phyloP scores from a whole-genome alignment of 495 filamentous ascomycete genomes.

The Talaromyces trachyspermus region DNA sequence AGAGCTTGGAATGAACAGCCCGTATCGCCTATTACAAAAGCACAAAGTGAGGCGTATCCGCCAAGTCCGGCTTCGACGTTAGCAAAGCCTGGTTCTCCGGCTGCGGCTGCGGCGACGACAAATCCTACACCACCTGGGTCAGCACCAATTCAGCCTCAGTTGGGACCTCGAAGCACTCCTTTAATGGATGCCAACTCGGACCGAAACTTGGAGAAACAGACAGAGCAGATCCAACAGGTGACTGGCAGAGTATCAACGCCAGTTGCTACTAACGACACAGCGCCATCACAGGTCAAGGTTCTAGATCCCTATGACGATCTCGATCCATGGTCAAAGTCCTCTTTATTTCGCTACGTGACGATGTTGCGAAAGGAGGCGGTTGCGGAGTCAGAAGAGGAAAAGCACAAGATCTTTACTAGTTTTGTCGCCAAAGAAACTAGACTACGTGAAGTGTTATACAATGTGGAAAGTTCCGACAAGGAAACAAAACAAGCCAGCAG shows the following conservation, averaged over 20 bases:
- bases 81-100: slow-evolving; percentile 3
- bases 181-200: neutral
- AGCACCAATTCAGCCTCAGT: neutral
- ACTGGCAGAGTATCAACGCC: neutral
- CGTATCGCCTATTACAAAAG: slow-evolving; percentile 15
- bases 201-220: neutral
- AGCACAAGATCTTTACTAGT: slow-evolving; percentile 43
- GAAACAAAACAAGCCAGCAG: slow-evolving; percentile 10
- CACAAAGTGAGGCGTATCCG: slow-evolving; percentile 6
- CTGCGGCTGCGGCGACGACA: neutral
- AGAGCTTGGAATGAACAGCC: slow-evolving; percentile 33
- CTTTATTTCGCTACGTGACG: slow-evolving; percentile 42
- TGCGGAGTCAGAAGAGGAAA: slow-evolving; percentile 42
- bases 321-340: slow-evolving; percentile 47
- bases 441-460: slow-evolving; percentile 46
- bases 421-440: slow-evolving; percentile 46
- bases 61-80: slow-evolving; percentile 8
- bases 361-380: slow-evolving; percentile 48
- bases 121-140: neutral
- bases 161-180: neutral
- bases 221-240: neutral
- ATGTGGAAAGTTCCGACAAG: slow-evolving; percentile 28
- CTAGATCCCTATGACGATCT: slow-evolving; percentile 42
- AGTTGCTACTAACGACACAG: neutral
- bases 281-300: slow-evolving; percentile 9